Evolutionary conservation across 345 rosid genomes (phyloP).

Genomic region (Citrus reticulata): DNA sequence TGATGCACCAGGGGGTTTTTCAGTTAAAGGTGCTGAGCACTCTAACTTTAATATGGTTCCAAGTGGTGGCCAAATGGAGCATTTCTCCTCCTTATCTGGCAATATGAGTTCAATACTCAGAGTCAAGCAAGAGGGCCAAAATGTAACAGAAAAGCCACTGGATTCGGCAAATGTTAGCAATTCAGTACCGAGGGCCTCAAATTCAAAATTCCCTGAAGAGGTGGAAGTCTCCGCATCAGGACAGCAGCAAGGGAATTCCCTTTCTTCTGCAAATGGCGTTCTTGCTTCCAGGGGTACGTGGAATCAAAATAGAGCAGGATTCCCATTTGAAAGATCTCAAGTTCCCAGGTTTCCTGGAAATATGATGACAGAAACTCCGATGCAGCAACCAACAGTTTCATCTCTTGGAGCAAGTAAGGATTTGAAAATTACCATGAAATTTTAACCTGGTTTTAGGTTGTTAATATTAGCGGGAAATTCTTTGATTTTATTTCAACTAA

Average conservation of each 20-base stretch:
- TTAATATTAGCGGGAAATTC: neutral
- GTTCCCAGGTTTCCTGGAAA: constrained; percentile 44
- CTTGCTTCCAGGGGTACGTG: constrained; percentile 38
- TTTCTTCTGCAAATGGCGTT: constrained; percentile 31
- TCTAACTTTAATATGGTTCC: constrained; percentile 29
- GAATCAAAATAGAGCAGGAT: constrained; percentile 43
- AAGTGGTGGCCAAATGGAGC: constrained; percentile 36
- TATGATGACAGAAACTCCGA: constrained; percentile 27
- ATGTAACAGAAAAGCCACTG: constrained; percentile 20
- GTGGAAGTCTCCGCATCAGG: constrained; percentile 47
- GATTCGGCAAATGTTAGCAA: constrained; percentile 19
- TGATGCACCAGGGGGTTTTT: constrained; percentile 43
- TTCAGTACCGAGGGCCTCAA: constrained; percentile 16
- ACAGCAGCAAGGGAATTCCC: constrained; percentile 34
- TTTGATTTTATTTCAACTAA: neutral
- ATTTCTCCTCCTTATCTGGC: constrained; percentile 24
- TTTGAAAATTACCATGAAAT: neutral
- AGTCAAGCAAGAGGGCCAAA: constrained; percentile 27
- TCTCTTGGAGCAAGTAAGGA: constrained; percentile 40
- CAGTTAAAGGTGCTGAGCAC: constrained; percentile 40
- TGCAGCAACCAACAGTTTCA: constrained; percentile 34
- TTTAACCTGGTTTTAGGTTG: neutral
- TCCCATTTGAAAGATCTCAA: constrained; percentile 45
- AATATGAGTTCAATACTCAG: constrained; percentile 23
- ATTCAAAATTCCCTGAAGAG: constrained; percentile 31